A percentile compares a stretch with the other conserved stretches of the same genome.
These are phyloP conservation scores for Patellifolia procumbens DNA, from an alignment of 179 eudicot genomes.

Conservation along the genomic window DNA sequence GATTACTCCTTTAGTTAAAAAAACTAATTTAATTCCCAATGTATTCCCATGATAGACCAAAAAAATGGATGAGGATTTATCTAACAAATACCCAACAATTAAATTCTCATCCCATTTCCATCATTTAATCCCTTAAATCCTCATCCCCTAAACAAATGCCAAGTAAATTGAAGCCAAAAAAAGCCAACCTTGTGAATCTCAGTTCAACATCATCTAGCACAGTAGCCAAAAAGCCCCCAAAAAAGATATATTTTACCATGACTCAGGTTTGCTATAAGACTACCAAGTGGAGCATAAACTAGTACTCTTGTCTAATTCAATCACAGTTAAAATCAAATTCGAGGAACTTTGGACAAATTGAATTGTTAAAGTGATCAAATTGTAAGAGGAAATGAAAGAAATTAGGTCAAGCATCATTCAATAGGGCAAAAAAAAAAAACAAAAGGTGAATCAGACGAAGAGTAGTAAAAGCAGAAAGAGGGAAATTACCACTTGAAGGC, in stretches of 20 bases:
- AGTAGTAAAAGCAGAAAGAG: neutral
- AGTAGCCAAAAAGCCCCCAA: neutral
- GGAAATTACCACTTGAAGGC: slow-evolving; percentile 81
- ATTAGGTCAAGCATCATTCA: neutral
- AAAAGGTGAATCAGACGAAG: neutral
- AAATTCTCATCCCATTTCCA: too few relatives aligned
- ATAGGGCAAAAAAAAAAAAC: neutral
- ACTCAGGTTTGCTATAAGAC: too few relatives aligned
- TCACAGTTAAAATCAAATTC: neutral
- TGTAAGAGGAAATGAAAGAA: neutral
- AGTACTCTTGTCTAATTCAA: too few relatives aligned
- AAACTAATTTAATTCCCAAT: too few relatives aligned
- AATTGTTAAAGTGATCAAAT: neutral
- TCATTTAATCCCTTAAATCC: too few relatives aligned
- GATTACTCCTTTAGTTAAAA: too few relatives aligned
- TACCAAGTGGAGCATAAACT: neutral
- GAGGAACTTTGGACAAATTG: neutral
- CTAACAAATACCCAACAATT: too few relatives aligned
- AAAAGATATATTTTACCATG: too few relatives aligned
- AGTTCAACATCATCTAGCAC: neutral
- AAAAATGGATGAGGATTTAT: too few relatives aligned
- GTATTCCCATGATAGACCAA: too few relatives aligned
- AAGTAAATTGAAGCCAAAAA: too few relatives aligned
- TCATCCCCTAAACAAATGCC: too few relatives aligned
- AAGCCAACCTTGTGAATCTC: neutral